phyloP scores from a whole-genome alignment of 2,329 filamentous ascomycete genomes.

The Phaeosphaeriaceae sp. region DNA sequence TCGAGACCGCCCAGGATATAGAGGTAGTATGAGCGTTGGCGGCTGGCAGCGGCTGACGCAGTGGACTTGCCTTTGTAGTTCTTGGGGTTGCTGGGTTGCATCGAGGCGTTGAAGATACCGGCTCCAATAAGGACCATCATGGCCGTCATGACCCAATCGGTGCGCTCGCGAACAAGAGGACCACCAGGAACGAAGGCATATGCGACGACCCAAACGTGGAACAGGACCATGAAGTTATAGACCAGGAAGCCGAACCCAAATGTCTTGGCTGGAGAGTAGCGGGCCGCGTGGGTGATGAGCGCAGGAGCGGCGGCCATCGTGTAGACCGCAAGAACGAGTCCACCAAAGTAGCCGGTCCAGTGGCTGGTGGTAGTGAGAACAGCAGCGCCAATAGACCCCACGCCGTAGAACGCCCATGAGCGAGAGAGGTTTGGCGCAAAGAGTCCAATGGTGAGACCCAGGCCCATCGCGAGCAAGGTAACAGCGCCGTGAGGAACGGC shows the following conservation, averaged over 20 bases:
- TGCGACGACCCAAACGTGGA: slow-evolving; percentile 97
- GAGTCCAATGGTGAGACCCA: slow-evolving; percentile 78
- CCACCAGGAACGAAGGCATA: slow-evolving; percentile 98
- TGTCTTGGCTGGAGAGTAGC: slow-evolving; percentile 76
- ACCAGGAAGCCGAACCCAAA: slow-evolving; percentile 90
- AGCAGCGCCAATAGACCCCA: slow-evolving; percentile 80
- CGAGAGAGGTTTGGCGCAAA: slow-evolving; percentile 73
- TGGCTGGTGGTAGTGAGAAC: slow-evolving; percentile 77
- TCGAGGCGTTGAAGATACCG: slow-evolving; percentile 75
- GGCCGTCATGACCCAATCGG: slow-evolving; percentile 90
- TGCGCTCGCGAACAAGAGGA: slow-evolving; percentile 88
- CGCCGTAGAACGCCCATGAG: slow-evolving; percentile 79
- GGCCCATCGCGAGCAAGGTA: slow-evolving; percentile 86
- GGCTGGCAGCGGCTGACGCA: slow-evolving; percentile 56
- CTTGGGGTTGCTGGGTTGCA: slow-evolving; percentile 55
- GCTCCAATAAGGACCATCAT: slow-evolving; percentile 86
- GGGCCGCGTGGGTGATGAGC: slow-evolving; percentile 76
- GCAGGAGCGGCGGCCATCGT: slow-evolving; percentile 80
- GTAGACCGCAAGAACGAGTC: slow-evolving; percentile 76
- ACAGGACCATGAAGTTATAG: slow-evolving; percentile 94
- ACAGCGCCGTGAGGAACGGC: slow-evolving; percentile 88
- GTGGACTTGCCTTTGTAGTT: slow-evolving; percentile 54
- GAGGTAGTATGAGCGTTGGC: slow-evolving; percentile 70
- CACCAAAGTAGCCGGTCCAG: slow-evolving; percentile 92
- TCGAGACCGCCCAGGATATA: slow-evolving; percentile 79